Base-by-base conservation (phyloP, 2,329 filamentous ascomycete species). In the Hirsutella minnesotensis region DNA sequence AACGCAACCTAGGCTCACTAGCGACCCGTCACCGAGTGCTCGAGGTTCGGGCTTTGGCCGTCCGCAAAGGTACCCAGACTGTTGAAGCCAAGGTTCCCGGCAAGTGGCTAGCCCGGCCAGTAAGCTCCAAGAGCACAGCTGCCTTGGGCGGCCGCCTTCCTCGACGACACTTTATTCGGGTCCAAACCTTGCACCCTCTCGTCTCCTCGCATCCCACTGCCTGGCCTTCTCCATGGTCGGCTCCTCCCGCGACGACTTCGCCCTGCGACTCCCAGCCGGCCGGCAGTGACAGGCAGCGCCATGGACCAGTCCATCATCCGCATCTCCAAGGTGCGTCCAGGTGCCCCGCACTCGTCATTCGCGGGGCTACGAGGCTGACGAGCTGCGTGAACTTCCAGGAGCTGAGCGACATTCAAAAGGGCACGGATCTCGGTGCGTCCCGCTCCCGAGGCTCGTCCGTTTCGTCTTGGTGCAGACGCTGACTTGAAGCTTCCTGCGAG, bases 301-400 rank as follows among this genome's bases (percentile, higher is more conserved):
- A 63, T 65, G 62, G 87, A 92, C 63, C 86, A 94, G 63, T 86
- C 84, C 46, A 86, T 94, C 55, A 81, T 94, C 53, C 83, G 87
- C 50, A 90, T 94, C 63, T 85, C 85, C 49, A 85, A 86, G 69
- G 83, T 87, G 69, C 53, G 69, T 62, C 45, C 21, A 43, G 4
- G 50, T 30, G 35, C 46, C 49, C 44, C 38, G 41, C 44, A 47
- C 31, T 15, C 33, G 12, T 30, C 5, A 44, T 39, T 44, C 54
- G 56, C 63, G 34, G 37, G 36, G 27, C n/a, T 38, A 31, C 31
- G 20, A 45, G 36, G 41, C 48, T 50, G 40, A 50, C 42, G 12
- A 8, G 7, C n/a, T 44, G 37, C 39, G 37, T 38, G n/a, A n/a
- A n/a, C n/a, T 44, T 36, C 27, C 48, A 92, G 83, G 90, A 95